Conservation (phyloP, 1,284 basidiomycete species). For the Microbotryum silenes-acaulis region DNA sequence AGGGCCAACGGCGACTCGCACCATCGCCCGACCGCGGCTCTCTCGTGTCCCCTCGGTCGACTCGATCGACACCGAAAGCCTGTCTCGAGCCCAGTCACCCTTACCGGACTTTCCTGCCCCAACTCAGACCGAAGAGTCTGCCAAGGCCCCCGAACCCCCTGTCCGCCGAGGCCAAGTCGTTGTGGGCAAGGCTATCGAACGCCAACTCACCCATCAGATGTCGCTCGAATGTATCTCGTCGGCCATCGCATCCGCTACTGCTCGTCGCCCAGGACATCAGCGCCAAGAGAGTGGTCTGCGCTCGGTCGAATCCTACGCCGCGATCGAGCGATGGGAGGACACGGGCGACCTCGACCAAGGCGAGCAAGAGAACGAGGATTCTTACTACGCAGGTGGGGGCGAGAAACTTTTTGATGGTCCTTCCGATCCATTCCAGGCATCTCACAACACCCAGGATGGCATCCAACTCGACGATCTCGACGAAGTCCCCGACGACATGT, state of each 20-base stretch:
- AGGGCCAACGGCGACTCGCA: constrained; percentile 5
- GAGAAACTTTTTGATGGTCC: constrained; percentile 1
- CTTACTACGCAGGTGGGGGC: constrained; percentile 11
- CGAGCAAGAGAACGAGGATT: not conserved
- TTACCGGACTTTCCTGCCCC: not conserved
- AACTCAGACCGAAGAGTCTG: not conserved
- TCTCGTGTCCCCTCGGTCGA: constrained; percentile 29
- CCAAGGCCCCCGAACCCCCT: not conserved
- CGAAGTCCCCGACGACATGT: constrained; percentile 31
- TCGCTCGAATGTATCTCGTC: constrained; percentile 35
- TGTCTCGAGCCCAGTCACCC: constrained; percentile 6
- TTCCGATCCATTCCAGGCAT: too few relatives aligned
- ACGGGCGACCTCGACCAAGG: not conserved
- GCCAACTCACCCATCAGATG: constrained; percentile 33
- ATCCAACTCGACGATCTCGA: constrained; percentile 35
- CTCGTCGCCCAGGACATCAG: constrained; percentile 21
- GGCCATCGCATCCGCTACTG: constrained; percentile 34
- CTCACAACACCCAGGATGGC: not conserved
- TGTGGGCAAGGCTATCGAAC: constrained; percentile 22
- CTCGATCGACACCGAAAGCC: constrained; percentile 26
- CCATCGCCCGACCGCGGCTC: constrained; percentile 3
- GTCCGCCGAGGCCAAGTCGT: constrained; percentile 1
- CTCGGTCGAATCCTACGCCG: not conserved
- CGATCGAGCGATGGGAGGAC: not conserved
- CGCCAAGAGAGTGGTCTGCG: constrained; percentile 13